Conservation (phyloP, 768 basidiomycete genomes). For the Naganishia vaughanmartiniae region DNA sequence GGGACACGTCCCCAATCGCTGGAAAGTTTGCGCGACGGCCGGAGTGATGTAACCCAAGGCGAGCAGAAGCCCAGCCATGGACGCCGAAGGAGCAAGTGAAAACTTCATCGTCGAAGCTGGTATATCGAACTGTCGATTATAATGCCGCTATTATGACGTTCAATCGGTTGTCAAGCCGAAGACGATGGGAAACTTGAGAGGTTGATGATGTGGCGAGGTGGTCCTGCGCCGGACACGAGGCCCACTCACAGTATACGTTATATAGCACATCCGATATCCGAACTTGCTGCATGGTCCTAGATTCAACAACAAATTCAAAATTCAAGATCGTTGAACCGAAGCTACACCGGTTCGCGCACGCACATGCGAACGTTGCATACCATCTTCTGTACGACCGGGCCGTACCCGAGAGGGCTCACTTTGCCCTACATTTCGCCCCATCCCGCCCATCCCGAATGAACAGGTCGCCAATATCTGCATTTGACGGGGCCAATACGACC, state of each 20-base stretch:
- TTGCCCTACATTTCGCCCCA: too few species aligned
- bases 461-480: too few species aligned
- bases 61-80: conserved; percentile 24
- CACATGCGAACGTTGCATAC: too few species aligned
- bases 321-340: too few species aligned
- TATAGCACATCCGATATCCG: too few species aligned
- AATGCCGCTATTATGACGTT: neutral
- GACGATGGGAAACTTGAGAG: neutral
- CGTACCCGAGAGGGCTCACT: too few species aligned
- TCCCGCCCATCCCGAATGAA: too few species aligned
- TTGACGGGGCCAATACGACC: neutral
- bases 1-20: conserved; percentile 45
- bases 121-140: neutral
- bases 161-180: neutral
- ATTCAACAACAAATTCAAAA: too few species aligned
- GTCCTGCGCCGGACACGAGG: neutral
- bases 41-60: conserved; percentile 21
- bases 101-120: conserved; percentile 1
- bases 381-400: too few species aligned
- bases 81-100: conserved; percentile 18
- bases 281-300: too few species aligned
- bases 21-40: conserved; percentile 43
- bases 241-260: too few species aligned
- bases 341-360: too few species aligned
- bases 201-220: neutral